These are phyloP conservation scores for Fomitopsis schrenkii DNA, from an alignment of 1,284 basidiomycete species.

Conservation along the genomic window DNA sequence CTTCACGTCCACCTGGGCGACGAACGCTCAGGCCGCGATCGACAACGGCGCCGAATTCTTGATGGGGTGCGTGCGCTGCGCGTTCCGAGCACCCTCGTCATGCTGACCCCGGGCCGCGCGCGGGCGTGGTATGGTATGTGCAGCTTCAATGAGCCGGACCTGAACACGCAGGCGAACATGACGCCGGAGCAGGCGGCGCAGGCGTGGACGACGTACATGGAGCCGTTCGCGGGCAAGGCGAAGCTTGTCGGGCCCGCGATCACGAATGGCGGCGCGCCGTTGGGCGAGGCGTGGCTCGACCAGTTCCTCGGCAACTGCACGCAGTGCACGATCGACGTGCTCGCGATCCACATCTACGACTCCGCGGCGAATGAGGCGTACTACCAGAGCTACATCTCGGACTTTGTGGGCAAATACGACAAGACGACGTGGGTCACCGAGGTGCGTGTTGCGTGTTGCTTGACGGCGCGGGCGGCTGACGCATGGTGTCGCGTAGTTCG, in stretches of 20 bases:
- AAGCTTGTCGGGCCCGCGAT: constrained; percentile 30
- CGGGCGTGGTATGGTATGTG: too few relatives aligned
- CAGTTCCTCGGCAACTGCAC: constrained; percentile 26
- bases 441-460: constrained; percentile 7
- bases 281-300: constrained; percentile 30
- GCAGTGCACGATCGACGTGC: constrained; percentile 27
- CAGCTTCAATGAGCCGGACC: constrained; percentile 32
- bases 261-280: constrained; percentile 30
- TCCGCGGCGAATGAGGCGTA: constrained; percentile 27
- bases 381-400: constrained; percentile 29
- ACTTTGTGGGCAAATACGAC: constrained; percentile 23
- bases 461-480: not conserved
- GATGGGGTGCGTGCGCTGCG: constrained; percentile 20
- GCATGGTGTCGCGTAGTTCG: constrained; percentile 18
- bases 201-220: constrained; percentile 28
- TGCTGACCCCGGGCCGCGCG: not conserved
- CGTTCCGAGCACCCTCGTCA: not conserved
- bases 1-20: constrained; percentile 22
- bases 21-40: constrained; percentile 27
- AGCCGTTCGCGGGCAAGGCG: constrained; percentile 29
- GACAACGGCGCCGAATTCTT: constrained; percentile 25
- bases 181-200: constrained; percentile 24
- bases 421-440: constrained; percentile 29
- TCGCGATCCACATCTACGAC: constrained; percentile 33
- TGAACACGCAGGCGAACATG: constrained; percentile 28